Evolutionary conservation across 257 asterid genomes (phyloP), one percentile per base, ranked within the genome.

Genomic region (Buddleja alternifolia): DNA sequence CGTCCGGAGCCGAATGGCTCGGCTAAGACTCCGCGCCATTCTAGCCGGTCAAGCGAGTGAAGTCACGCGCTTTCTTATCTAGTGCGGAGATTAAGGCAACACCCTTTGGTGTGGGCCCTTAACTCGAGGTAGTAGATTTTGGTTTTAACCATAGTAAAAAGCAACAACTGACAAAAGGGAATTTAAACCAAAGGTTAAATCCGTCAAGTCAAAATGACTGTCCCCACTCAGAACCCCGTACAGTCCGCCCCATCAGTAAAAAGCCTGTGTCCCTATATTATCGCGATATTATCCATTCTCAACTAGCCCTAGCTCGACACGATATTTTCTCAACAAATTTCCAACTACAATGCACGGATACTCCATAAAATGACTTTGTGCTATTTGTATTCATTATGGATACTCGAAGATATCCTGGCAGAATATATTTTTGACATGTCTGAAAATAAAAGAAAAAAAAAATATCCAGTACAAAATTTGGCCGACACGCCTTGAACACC

Each of bases 301-400:
- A 20, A 19, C 66, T 15, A 25, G 9, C 15, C 44, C 3, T 5
- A 1, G 34, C 34, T 5, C 34, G 34, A 0, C 72, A 23, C 79
- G 79, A 68, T 68, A 74, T 68, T 56, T 55, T 75, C 56, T 64
- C 63, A 69, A 62, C 69, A n/a, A n/a, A n/a, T n/a, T n/a, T n/a
- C n/a, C n/a, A n/a, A n/a, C n/a, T n/a, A n/a, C n/a, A n/a, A n/a
- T n/a, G n/a, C n/a, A n/a, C n/a, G n/a, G n/a, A n/a, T n/a, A n/a
- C n/a, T n/a, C n/a, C n/a, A n/a, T n/a, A n/a, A n/a, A n/a, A n/a
- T n/a, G n/a, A n/a, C n/a, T n/a, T n/a, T n/a, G n/a, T n/a, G n/a
- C n/a, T n/a, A n/a, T n/a, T n/a, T n/a, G n/a, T n/a, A n/a, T n/a
- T n/a, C n/a, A n/a, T n/a, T n/a, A n/a, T n/a, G n/a, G n/a, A n/a